phyloP scores from a whole-genome alignment of 345 rosid species.

The Bruguiera sexangula region DNA sequence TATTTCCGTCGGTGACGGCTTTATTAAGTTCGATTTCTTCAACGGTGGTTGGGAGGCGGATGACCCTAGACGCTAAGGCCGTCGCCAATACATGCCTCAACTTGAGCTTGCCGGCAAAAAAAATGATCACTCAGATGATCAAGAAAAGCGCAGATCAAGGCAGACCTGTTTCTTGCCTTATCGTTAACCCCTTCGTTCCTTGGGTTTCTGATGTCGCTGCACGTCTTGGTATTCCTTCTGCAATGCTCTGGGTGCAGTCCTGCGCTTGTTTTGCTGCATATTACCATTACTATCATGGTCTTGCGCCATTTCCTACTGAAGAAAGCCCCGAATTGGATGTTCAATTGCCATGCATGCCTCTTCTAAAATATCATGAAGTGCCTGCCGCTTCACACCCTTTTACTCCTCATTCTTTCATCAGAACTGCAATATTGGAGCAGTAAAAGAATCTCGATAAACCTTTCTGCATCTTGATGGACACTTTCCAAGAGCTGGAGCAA shows the following conservation, averaged over 20 bases:
- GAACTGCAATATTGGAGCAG: constrained; percentile 49
- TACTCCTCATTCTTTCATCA: constrained; percentile 37
- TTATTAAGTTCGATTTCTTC: constrained; percentile 63
- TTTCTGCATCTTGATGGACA: constrained; percentile 66
- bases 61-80: constrained; percentile 40
- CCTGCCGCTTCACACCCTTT: constrained; percentile 69
- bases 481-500: constrained; percentile 60
- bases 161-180: constrained; percentile 69
- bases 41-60: constrained; percentile 56
- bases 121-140: constrained; percentile 44
- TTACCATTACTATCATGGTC: constrained; percentile 50
- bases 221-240: constrained; percentile 67
- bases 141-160: constrained; percentile 40
- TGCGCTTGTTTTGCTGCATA: constrained; percentile 68
- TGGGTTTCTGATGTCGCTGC: constrained; percentile 17
- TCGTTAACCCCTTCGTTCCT: constrained; percentile 79
- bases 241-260: constrained; percentile 87
- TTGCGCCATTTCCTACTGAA: constrained; percentile 53
- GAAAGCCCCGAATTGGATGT: constrained; percentile 49
- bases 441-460: constrained; percentile 54
- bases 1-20: constrained; percentile 28
- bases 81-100: constrained; percentile 35
- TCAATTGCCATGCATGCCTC: constrained; percentile 64
- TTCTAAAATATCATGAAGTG: constrained; percentile 62
- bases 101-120: constrained; percentile 50